Conservation (phyloP, 1,284 basidiomycete genomes). For the Porodaedalea pini region DNA sequence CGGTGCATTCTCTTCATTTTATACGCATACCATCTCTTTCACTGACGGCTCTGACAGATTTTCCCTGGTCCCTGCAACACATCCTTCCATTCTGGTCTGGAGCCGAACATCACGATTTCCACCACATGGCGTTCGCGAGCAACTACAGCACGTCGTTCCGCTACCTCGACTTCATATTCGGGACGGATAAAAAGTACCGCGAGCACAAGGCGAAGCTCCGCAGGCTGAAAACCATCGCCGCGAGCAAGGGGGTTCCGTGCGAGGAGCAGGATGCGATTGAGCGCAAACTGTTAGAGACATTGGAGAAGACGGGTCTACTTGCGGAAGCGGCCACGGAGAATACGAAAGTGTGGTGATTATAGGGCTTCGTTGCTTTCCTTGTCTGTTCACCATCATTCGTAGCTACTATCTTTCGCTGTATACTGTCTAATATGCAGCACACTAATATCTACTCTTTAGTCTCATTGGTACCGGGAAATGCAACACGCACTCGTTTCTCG, state of each 20-base stretch:
- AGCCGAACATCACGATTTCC: conserved; percentile 97
- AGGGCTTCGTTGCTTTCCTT: no score
- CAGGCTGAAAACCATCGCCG: conserved; percentile 46
- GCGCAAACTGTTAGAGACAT: conserved; percentile 53
- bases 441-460: no score
- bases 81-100: conserved; percentile 97
- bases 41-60: conserved; percentile 49
- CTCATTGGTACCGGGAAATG: no score
- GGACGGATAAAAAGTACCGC: conserved; percentile 83
- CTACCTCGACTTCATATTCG: conserved; percentile 85
- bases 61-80: conserved; percentile 96
- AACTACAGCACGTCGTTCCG: conserved; percentile 93
- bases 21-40: no score
- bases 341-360: background rate
- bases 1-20: conserved; percentile 44
- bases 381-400: no score
- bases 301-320: conserved; percentile 66
- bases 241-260: conserved; percentile 43
- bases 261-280: conserved; percentile 55
- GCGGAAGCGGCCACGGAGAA: conserved; percentile 63
- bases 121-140: conserved; percentile 89
- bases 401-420: no score
- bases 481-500: no score
- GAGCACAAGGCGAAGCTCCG: conserved; percentile 64
- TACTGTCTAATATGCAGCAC: no score